A percentile compares a stretch with the other conserved stretches of the same genome.
phyloP scores from a whole-genome alignment of 2,329 filamentous ascomycete genomes.

The Scedosporium boydii region DNA sequence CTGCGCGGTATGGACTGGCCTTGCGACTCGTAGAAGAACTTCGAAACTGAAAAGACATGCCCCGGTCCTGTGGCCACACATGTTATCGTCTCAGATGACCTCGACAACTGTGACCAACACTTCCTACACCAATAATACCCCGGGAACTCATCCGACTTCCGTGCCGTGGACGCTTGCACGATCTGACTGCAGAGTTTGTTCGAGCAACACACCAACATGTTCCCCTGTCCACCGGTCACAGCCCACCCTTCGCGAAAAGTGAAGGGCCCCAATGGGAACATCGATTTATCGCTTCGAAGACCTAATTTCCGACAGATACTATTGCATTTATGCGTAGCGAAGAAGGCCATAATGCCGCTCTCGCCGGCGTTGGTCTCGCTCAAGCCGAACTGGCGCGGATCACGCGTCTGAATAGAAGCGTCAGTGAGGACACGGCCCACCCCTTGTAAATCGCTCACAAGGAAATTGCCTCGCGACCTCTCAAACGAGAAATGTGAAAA shows the following conservation, averaged over 20 bases:
- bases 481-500: slow-evolving; percentile 34
- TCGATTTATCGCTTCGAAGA: slow-evolving; percentile 5
- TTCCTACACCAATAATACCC: slow-evolving; percentile 21
- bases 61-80: slow-evolving; percentile 15
- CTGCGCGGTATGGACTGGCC: slow-evolving; percentile 14
- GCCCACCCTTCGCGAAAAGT: slow-evolving; percentile 21
- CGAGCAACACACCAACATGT: slow-evolving; percentile 22
- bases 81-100: slow-evolving; percentile 13
- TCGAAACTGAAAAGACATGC: slow-evolving; percentile 22
- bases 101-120: slow-evolving; percentile 21
- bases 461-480: slow-evolving; percentile 24
- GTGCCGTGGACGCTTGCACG: slow-evolving; percentile 14
- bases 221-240: slow-evolving; percentile 10
- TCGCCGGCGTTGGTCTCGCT: slow-evolving; percentile 19
- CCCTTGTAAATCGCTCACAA: slow-evolving; percentile 27
- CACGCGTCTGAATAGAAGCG: slow-evolving; percentile 25
- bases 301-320: too few species aligned
- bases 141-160: slow-evolving; percentile 14
- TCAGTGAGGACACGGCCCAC: slow-evolving; percentile 25
- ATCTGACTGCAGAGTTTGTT: slow-evolving; percentile 29
- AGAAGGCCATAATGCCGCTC: slow-evolving; percentile 29
- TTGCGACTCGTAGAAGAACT: slow-evolving; percentile 26
- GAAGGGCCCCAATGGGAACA: not conserved
- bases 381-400: slow-evolving; percentile 22
- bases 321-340: slow-evolving; percentile 21